Base-by-base conservation (phyloP, 306 rosid species). In the Comarum palustre region DNA sequence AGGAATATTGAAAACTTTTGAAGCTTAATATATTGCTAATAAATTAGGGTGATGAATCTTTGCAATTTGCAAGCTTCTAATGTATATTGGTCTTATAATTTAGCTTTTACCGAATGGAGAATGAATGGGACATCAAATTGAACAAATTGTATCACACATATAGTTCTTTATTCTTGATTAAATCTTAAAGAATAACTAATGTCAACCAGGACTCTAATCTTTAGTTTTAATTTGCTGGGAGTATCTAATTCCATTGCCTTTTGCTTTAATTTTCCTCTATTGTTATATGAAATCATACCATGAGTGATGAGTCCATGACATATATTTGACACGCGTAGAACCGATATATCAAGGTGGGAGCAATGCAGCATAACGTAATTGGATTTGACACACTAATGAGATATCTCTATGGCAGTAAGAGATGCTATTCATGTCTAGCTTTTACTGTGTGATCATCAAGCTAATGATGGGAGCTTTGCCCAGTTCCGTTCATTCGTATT, bases 31-130 rank as follows among this genome's bases (percentile, higher is more conserved):
- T 66, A 43, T 6, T 25, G 4, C 9, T 51, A 34, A 2, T 34
- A 69, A 51, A 51, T 27, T 36, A 13, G 63, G 16, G 41, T 13
- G 39, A 70, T 36, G 43, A 70, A 32, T 50, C 31, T 69, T 32
- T 3, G 62, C 61, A 69, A 50, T 69, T 48, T 50, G 72, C 6
- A 68, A 68, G 29, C 42, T 68, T 68, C 15, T 31, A 59, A 25
- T 51, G 45, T 41, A 47, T n/a, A 47, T 55, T 2, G 38, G 64
- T 27, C 16, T 25, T 29, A 31, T 13, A 5, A 29, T 60, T 13
- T 27, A 60, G 4, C 39, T 15, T 31, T 32, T 60, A 60, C 66
- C 66, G 42, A 60, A 61, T 61, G 42, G 66, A 8, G 24, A 27
- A 27, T 27, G 63, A 31, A 25, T 58, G 63, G 8, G 63, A 58